These are phyloP conservation scores for Colletotrichum aenigma DNA, from an alignment of 2,329 filamentous ascomycete species.

Conservation along the genomic window DNA sequence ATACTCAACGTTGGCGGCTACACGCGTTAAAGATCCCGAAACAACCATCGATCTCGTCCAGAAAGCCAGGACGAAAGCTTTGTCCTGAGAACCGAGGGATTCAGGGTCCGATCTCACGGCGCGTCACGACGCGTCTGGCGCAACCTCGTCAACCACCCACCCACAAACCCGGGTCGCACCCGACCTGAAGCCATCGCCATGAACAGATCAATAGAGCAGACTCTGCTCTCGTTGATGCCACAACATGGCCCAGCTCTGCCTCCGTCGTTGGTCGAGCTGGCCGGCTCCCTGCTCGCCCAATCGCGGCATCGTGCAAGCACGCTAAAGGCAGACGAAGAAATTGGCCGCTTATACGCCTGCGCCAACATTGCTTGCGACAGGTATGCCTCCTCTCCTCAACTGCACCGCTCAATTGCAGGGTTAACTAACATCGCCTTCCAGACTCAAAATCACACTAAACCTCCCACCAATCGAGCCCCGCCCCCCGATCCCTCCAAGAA, in stretches of 20 bases:
- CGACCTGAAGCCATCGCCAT: conserved; percentile 47
- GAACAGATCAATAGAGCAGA: conserved; percentile 77
- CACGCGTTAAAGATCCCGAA: neutral
- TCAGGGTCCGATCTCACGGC: neutral
- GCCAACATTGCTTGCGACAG: conserved; percentile 89
- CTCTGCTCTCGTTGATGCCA: conserved; percentile 75
- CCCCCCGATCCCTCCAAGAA: conserved; percentile 77
- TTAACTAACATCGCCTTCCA: neutral
- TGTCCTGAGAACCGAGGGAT: neutral
- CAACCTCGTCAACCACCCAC: neutral
- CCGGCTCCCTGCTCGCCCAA: conserved; percentile 77
- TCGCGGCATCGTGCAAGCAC: conserved; percentile 78
- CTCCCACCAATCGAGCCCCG: conserved; percentile 77
- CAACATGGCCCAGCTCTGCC: conserved; percentile 72
- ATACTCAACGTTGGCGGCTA: neutral
- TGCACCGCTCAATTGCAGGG: neutral
- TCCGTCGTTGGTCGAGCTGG: conserved; percentile 71
- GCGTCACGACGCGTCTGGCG: conserved; percentile 13
- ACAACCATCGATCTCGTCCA: neutral
- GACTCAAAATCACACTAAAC: conserved; percentile 76
- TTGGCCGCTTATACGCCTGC: conserved; percentile 83
- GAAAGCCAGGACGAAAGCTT: neutral
- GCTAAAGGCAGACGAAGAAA: conserved; percentile 85
- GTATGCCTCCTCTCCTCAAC: conserved; percentile 42
- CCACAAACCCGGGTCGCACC: neutral